These are phyloP conservation scores for Kwoniella mangroviensis DNA, from an alignment of 768 basidiomycete genomes.

Conservation along the genomic window DNA sequence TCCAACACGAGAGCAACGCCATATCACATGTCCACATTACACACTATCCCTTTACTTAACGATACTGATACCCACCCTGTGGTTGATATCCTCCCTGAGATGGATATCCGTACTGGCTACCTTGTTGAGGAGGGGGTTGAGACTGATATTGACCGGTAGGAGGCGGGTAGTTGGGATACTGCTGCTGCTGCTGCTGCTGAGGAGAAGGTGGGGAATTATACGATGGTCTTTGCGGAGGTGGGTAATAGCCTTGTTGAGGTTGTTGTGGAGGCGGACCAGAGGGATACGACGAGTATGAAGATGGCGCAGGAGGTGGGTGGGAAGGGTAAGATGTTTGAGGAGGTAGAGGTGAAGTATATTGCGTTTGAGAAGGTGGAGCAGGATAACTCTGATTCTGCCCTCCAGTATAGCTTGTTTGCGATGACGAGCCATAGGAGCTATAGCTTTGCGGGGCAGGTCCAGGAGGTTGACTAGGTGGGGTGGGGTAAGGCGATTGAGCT, in stretches of 20 bases:
- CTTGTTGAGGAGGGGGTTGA: conserved; percentile 22
- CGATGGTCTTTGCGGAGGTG: conserved; percentile 17
- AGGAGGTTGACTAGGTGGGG: conserved; percentile 10
- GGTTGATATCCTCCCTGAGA: conserved; percentile 15
- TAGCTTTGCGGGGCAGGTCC: conserved; percentile 14
- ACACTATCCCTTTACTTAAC: neutral
- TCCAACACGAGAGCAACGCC: neutral
- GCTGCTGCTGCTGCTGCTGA: conserved; percentile 29
- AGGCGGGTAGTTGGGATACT: conserved; percentile 31
- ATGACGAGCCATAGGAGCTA: conserved; percentile 20
- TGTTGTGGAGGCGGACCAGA: neutral
- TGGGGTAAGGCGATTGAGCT: conserved; percentile 64
- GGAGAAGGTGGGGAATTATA: conserved; percentile 29
- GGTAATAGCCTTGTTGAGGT: conserved; percentile 19
- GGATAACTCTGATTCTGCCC: conserved; percentile 13
- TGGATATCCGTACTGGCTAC: conserved; percentile 13
- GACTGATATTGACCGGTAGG: conserved; percentile 28
- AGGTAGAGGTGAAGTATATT: conserved; percentile 19
- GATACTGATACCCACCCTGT: conserved; percentile 32
- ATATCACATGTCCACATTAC: neutral
- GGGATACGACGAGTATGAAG: conserved; percentile 1
- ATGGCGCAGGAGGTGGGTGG: conserved; percentile 20
- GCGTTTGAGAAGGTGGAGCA: conserved; percentile 11
- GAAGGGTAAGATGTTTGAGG: conserved; percentile 18
- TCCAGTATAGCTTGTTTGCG: conserved; percentile 4